Conservation (phyloP, 1,139 yeast genomes). For the Debaryomyces fabryi region DNA sequence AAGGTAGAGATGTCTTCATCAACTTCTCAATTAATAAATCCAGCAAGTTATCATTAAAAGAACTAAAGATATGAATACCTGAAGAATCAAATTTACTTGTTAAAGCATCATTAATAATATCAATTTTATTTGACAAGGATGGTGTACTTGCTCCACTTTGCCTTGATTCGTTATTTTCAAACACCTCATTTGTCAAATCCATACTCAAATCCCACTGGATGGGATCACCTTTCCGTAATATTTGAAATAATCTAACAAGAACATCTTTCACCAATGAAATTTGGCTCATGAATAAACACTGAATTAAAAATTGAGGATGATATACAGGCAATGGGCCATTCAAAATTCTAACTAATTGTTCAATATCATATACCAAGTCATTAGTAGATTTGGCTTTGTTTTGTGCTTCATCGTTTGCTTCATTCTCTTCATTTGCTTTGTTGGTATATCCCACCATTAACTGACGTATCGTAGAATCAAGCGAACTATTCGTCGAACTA, state of each 20-base stretch:
- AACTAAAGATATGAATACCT: conserved; percentile 33
- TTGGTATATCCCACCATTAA: conserved; percentile 53
- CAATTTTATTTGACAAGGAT: conserved; percentile 20
- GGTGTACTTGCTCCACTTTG: conserved; percentile 2
- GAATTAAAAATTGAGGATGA: conserved; percentile 89
- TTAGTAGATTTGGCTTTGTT: conserved; percentile 16
- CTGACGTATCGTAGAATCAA: conserved; percentile 43
- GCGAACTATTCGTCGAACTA: conserved; percentile 24
- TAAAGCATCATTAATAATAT: conserved; percentile 36
- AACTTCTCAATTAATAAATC: conserved; percentile 60
- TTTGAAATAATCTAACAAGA: conserved; percentile 53
- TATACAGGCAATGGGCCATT: conserved; percentile 90
- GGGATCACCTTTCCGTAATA: conserved; percentile 43
- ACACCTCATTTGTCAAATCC: conserved; percentile 25
- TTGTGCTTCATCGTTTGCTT: conserved; percentile 38
- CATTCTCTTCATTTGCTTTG: conserved; percentile 17
- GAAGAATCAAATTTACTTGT: background rate
- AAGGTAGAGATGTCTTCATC: conserved; percentile 69
- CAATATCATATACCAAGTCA: conserved; percentile 34
- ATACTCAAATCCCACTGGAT: conserved; percentile 42
- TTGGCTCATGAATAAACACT: conserved; percentile 69
- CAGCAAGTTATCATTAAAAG: conserved; percentile 51
- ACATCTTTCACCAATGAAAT: conserved; percentile 58
- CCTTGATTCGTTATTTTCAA: conserved; percentile 9
- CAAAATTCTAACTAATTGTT: conserved; percentile 68